Percentiles rank a stretch among this genome's conserved stretches.
Conservation (phyloP, 805 yeast species). For the Suhomyces vadensis region DNA sequence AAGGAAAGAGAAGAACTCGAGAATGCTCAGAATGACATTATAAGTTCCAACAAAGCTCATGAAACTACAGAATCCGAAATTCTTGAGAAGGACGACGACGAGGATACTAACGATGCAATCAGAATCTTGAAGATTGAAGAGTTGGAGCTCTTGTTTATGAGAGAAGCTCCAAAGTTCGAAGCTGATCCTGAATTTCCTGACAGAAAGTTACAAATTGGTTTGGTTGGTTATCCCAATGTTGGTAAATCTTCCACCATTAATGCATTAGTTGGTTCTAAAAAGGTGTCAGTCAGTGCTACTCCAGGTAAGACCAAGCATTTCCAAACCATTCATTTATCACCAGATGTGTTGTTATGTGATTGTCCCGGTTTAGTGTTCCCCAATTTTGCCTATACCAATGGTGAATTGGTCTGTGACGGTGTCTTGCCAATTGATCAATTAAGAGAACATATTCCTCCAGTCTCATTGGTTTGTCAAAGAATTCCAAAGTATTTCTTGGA, state of each 20-base stretch:
- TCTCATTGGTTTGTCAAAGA: constrained; percentile 79
- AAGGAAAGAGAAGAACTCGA: constrained; percentile 52
- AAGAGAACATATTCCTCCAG: constrained; percentile 88
- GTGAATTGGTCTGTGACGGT: constrained; percentile 96
- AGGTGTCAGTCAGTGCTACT: constrained; percentile 96
- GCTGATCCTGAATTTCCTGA: constrained; percentile 58
- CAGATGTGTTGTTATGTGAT: constrained; percentile 85
- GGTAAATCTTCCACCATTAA: constrained; percentile 98
- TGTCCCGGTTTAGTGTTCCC: constrained; percentile 99
- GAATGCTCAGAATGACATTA: constrained; percentile 19
- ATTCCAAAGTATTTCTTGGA: constrained; percentile 87
- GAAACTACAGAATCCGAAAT: constrained; percentile 2
- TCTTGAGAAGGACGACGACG: constrained; percentile 26
- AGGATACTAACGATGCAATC: constrained; percentile 38
- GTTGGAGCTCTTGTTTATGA: constrained; percentile 74
- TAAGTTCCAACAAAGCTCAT: neutral
- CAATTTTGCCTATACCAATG: constrained; percentile 93
- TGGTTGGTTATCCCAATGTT: constrained; percentile 94
- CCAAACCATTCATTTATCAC: constrained; percentile 88
- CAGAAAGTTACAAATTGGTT: constrained; percentile 77
- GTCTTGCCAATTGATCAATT: constrained; percentile 98
- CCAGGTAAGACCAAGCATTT: constrained; percentile 99
- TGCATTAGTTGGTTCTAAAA: constrained; percentile 93
- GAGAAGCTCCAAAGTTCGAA: constrained; percentile 72
- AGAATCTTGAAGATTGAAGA: constrained; percentile 80